These are phyloP conservation scores for Camillea tinctor DNA, from an alignment of 2,329 filamentous ascomycete genomes.

Conservation along the genomic window DNA sequence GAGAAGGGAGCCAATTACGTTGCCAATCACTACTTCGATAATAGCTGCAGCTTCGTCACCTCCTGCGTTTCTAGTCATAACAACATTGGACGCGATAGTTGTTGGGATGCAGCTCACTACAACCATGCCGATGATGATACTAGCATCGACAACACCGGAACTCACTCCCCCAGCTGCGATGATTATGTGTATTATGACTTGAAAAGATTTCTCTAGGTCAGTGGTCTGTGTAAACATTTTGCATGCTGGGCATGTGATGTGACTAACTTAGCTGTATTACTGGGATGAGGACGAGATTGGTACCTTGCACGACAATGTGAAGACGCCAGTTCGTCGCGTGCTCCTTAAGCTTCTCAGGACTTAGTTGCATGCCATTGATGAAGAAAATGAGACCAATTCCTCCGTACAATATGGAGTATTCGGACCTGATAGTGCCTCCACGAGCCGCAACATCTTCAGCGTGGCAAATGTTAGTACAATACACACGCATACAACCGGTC, in stretches of 20 bases:
- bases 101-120: constrained; percentile 68
- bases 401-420: constrained; percentile 64
- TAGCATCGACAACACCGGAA: constrained; percentile 59
- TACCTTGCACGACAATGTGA: constrained; percentile 65
- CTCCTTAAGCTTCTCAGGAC: constrained; percentile 57
- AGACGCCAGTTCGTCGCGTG: constrained; percentile 67
- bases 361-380: constrained; percentile 67
- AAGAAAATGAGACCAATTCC: constrained; percentile 69
- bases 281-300: constrained; percentile 66
- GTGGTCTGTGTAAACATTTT: constrained; percentile 7
- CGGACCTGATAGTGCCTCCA: constrained; percentile 51
- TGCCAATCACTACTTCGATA: constrained; percentile 69
- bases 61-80: constrained; percentile 68
- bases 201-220: constrained; percentile 11
- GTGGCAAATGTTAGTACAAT: neutral
- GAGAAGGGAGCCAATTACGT: constrained; percentile 66
- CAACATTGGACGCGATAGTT: constrained; percentile 70
- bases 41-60: constrained; percentile 66
- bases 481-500: neutral
- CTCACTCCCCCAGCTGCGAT: constrained; percentile 47
- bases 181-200: constrained; percentile 47
- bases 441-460: constrained; percentile 45
- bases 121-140: constrained; percentile 66
- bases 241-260: neutral
- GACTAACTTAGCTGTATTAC: constrained; percentile 56